Evolutionary conservation across 495 filamentous ascomycete genomes (phyloP).

Genomic region (Neurospora sp.): DNA sequence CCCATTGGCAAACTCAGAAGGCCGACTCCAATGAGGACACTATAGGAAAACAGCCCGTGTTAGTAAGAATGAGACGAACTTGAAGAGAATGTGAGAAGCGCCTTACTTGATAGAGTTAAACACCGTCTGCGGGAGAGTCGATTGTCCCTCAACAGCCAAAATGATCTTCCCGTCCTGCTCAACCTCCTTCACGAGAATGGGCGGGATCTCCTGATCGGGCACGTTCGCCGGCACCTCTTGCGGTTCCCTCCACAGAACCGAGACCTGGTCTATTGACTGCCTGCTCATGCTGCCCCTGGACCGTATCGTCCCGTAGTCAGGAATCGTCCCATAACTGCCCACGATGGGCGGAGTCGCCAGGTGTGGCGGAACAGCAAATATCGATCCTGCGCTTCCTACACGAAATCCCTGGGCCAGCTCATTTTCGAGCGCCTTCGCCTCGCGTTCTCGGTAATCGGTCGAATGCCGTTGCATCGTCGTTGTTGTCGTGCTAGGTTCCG

Average conservation of each 20-base stretch:
- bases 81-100: background rate
- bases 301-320: constrained; percentile 64
- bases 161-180: constrained; percentile 83
- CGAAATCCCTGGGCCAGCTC: constrained; percentile 25
- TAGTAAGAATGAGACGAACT: constrained; percentile 1
- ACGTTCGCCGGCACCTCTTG: constrained; percentile 37
- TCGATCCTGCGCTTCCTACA: constrained; percentile 31
- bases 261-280: constrained; percentile 59
- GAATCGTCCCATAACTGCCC: constrained; percentile 55
- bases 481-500: constrained; percentile 14
- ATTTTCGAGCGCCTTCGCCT: constrained; percentile 31
- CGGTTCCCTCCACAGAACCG: constrained; percentile 62
- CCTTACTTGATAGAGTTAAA: constrained; percentile 84
- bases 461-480: background rate
- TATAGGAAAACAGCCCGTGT: constrained; percentile 5
- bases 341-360: constrained; percentile 51
- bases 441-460: constrained; percentile 26
- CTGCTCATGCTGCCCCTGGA: constrained; percentile 49
- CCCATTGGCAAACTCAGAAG: constrained; percentile 82
- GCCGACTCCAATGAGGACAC: constrained; percentile 82
- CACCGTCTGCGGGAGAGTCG: constrained; percentile 86
- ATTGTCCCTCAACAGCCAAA: constrained; percentile 77
- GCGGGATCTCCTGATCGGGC: constrained; percentile 58
- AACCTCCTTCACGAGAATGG: constrained; percentile 75
- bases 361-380: constrained; percentile 53